Conservation (phyloP, 2,329 filamentous ascomycete species). For the Aspergillus sp. region DNA sequence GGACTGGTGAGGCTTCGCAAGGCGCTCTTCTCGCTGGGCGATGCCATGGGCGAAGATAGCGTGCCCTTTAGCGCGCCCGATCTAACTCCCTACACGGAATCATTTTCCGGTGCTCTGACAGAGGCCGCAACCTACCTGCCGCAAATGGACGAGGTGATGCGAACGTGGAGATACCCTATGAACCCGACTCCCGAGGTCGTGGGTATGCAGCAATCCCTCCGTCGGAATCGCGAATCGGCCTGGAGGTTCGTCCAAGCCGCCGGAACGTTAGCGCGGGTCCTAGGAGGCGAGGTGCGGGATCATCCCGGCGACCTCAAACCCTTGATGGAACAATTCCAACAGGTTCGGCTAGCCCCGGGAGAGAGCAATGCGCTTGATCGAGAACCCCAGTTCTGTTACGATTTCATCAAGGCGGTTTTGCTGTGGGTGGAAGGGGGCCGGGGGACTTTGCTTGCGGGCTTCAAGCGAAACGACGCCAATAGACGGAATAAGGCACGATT, state of each 20-base stretch:
- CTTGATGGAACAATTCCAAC: conserved; percentile 47
- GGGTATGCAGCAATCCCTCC: conserved; percentile 55
- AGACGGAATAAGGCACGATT: conserved; percentile 46
- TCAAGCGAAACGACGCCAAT: conserved; percentile 48
- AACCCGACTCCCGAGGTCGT: conserved; percentile 56
- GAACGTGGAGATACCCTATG: conserved; percentile 60
- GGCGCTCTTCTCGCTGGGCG: conserved; percentile 54
- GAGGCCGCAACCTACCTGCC: conserved; percentile 50
- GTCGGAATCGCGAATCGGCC: conserved; percentile 55
- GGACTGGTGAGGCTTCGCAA: conserved; percentile 55
- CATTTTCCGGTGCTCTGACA: conserved; percentile 44
- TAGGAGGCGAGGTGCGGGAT: conserved; percentile 55
- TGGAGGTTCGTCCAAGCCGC: conserved; percentile 63
- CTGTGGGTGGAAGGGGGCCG: conserved; percentile 63
- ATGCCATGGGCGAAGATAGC: conserved; percentile 30
- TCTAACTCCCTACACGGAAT: conserved; percentile 33
- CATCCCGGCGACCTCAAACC: conserved; percentile 38
- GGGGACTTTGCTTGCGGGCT: conserved; percentile 55
- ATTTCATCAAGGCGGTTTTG: conserved; percentile 63
- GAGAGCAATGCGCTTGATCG: conserved; percentile 41
- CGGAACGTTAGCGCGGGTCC: conserved; percentile 55
- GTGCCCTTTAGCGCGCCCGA: conserved; percentile 27
- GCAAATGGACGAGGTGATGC: conserved; percentile 57
- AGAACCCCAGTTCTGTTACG: conserved; percentile 59
- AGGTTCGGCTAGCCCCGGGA: conserved; percentile 48